Conservation (phyloP, 75 land plant species). For the Isoetes taiwanensis region DNA sequence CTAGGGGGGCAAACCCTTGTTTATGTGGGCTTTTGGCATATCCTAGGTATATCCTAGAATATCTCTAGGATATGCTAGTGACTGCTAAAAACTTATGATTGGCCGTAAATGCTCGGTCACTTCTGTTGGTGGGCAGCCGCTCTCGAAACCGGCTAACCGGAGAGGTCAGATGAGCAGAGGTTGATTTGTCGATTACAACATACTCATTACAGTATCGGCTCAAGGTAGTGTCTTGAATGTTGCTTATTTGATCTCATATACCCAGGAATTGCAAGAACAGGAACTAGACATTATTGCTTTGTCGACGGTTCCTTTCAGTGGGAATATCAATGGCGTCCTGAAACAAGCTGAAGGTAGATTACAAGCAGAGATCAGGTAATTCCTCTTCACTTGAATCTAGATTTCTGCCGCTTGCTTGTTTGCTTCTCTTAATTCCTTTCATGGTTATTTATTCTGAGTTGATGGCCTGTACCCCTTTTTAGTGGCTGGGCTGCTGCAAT, state of each 20-base stretch:
- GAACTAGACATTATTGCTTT: slow-evolving; percentile 84
- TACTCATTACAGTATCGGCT: no score
- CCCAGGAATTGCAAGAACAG: slow-evolving; percentile 81
- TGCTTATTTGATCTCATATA: neutral
- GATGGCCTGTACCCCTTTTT: neutral
- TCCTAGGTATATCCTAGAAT: no score
- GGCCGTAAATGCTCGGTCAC: no score
- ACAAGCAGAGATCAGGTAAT: slow-evolving; percentile 50
- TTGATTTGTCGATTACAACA: no score
- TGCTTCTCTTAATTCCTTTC: neutral
- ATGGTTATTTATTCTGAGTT: neutral
- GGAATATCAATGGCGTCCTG: slow-evolving; percentile 31
- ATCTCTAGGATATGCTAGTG: no score
- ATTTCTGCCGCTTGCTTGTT: neutral
- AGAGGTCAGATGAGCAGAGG: no score
- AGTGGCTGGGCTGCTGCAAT: slow-evolving; percentile 88
- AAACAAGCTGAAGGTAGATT: slow-evolving; percentile 33
- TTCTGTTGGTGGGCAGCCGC: no score
- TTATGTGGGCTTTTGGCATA: no score
- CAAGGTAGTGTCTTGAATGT: no score
- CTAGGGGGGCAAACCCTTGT: no score
- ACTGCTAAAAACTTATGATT: no score
- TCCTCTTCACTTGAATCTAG: neutral
- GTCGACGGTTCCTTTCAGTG: slow-evolving; percentile 67
- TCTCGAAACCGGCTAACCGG: no score